Evolutionary conservation across 1,139 yeast species (phyloP), one percentile per base, ranked within the genome.

Genomic region (Lodderomyces orthopsilosis): DNA sequence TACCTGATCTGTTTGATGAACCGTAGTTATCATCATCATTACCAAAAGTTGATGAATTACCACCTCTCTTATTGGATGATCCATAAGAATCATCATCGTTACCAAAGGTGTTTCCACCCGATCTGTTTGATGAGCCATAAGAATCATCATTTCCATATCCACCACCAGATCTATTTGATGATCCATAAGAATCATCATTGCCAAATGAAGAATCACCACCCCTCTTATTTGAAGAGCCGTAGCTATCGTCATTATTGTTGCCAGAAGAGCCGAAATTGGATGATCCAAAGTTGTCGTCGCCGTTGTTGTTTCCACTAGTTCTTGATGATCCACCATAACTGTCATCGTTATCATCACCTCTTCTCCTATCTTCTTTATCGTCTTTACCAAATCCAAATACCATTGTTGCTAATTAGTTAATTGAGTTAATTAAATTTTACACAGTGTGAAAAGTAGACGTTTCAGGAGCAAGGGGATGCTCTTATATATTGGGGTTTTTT

Each of bases 381-480:
- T 51, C 51, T 42, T 54, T 52, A 48, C 66, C 66, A 32, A 62
- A 59, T 37, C 66, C 66, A 46, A 62, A 62, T 45, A 55, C 66
- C 66, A 62, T 62, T 54, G 42, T 58, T 38, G 23, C 19, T 35
- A 32, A 3, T 37, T 8, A 21, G 23, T 28, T 28, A 13, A 6
- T 14, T 13, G 6, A 6, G 27, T 12, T 24, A n/a, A n/a, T n/a
- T n/a, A n/a, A n/a, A n/a, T n/a, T n/a, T n/a, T n/a, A n/a, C n/a
- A n/a, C n/a, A n/a, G n/a, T n/a, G n/a, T n/a, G n/a, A n/a, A n/a
- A n/a, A n/a, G n/a, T n/a, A n/a, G n/a, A n/a, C n/a, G n/a, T n/a
- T n/a, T n/a, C n/a, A n/a, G n/a, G n/a, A n/a, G n/a, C n/a, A n/a
- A n/a, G n/a, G n/a, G n/a, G n/a, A n/a, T n/a, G n/a, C n/a, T n/a